Percentiles rank a stretch among this genome's conserved stretches.
These are phyloP conservation scores for Pseudonitzschia delicatissima DNA, from an alignment of 108 stramenopile species.

Conservation along the genomic window DNA sequence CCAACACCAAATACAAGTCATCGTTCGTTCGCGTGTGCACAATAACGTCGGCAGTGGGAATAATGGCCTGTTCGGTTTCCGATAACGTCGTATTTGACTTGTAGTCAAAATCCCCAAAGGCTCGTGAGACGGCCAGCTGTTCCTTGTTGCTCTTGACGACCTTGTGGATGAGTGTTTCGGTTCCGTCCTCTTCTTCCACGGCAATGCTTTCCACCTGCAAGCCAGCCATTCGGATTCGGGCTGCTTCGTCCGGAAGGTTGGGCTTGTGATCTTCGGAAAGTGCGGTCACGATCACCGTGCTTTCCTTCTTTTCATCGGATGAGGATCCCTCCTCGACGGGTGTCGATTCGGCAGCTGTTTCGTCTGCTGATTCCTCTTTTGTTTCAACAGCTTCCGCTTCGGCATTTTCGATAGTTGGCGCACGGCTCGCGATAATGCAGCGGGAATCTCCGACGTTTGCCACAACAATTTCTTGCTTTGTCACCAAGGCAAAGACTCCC, in stretches of 20 bases:
- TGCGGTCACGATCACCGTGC: slow-evolving; percentile 7
- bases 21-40: slow-evolving; percentile 48
- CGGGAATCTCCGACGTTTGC: slow-evolving; percentile 92
- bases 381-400: no score
- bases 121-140: slow-evolving; percentile 75
- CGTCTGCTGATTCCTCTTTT: neutral
- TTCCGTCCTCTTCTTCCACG: slow-evolving; percentile 41
- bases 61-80: slow-evolving; percentile 77
- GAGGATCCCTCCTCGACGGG: neutral
- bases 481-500: slow-evolving; percentile 72
- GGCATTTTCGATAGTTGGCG: neutral
- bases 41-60: slow-evolving; percentile 71
- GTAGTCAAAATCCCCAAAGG: slow-evolving; percentile 93
- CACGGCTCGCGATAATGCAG: slow-evolving; percentile 54
- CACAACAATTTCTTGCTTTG: slow-evolving; percentile 53
- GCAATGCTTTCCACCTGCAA: slow-evolving; percentile 44
- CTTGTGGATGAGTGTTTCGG: slow-evolving; percentile 34
- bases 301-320: neutral
- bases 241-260: slow-evolving; percentile 61
- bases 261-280: slow-evolving; percentile 96
- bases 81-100: slow-evolving; percentile 52
- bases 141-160: slow-evolving; percentile 38
- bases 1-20: slow-evolving; percentile 80
- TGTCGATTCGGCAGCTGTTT: neutral
- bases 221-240: slow-evolving; percentile 77